Evolutionary conservation across 257 asterid genomes (phyloP).

Genomic region (Prunella vulgaris): DNA sequence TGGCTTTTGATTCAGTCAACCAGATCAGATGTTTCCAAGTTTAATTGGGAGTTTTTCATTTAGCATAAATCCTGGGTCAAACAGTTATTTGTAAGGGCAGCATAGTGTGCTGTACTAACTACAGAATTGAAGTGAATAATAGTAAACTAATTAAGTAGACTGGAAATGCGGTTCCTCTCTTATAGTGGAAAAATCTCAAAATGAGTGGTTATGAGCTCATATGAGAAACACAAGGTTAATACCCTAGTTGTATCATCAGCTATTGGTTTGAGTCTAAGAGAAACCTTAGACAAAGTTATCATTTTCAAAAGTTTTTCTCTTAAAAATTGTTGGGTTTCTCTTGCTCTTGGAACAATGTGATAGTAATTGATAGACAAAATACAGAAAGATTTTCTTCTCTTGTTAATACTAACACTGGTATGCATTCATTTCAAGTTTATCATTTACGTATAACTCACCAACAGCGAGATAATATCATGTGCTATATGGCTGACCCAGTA

Average conservation of each 20-base stretch:
- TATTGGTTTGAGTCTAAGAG: not conserved
- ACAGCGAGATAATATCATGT: not conserved
- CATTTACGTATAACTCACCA: not conserved
- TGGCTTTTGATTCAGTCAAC: not conserved
- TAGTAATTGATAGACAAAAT: not conserved
- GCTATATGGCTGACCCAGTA: constrained; percentile 2
- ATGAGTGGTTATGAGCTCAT: not conserved
- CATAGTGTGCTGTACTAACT: not conserved
- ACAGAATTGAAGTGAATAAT: not conserved
- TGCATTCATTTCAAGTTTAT: not conserved
- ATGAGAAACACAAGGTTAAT: not conserved
- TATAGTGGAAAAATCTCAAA: not conserved
- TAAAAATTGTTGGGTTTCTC: not conserved
- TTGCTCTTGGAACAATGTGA: not conserved
- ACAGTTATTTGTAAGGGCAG: not conserved
- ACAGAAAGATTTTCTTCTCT: not conserved
- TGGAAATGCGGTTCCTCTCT: not conserved
- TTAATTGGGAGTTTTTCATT: not conserved
- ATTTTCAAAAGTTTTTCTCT: not conserved
- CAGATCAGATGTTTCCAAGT: not conserved
- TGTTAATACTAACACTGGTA: not conserved
- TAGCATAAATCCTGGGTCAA: too few relatives aligned
- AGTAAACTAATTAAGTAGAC: not conserved
- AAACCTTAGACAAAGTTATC: not conserved
- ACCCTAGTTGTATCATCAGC: not conserved